These are phyloP conservation scores for Fomitopsis palustris DNA, from an alignment of 1,284 basidiomycete species.

Conservation along the genomic window DNA sequence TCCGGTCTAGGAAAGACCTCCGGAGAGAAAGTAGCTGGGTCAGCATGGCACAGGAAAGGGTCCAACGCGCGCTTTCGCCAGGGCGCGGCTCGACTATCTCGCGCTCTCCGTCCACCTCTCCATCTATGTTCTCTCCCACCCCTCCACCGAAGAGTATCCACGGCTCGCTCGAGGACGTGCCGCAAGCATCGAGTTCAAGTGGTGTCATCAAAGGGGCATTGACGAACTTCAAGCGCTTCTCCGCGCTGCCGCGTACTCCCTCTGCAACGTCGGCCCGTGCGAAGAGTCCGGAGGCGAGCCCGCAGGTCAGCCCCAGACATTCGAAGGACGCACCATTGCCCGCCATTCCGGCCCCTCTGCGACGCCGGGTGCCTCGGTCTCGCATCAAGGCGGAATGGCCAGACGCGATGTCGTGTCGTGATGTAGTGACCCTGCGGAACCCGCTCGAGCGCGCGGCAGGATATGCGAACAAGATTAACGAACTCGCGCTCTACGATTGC, in stretches of 20 bases:
- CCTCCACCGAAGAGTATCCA: slow-evolving; percentile 50
- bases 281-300: slow-evolving; percentile 12
- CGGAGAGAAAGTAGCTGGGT: slow-evolving; percentile 31
- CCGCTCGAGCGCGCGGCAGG: slow-evolving; percentile 70
- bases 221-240: slow-evolving; percentile 48
- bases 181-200: neutral
- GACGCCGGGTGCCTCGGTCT: slow-evolving; percentile 15
- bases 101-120: slow-evolving; percentile 15
- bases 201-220: slow-evolving; percentile 24
- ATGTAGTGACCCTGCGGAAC: slow-evolving; percentile 59
- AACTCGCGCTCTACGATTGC: slow-evolving; percentile 73
- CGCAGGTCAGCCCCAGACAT: neutral
- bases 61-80: slow-evolving; percentile 16
- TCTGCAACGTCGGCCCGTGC: slow-evolving; percentile 31
- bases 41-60: slow-evolving; percentile 22
- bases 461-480: slow-evolving; percentile 85
- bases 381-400: slow-evolving; percentile 57
- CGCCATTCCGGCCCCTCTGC: slow-evolving; percentile 1
- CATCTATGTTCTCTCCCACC: slow-evolving; percentile 12
- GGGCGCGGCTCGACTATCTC: slow-evolving; percentile 11
- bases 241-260: slow-evolving; percentile 56
- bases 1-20: slow-evolving; percentile 20
- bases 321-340: neutral
- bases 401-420: slow-evolving; percentile 70
- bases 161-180: slow-evolving; percentile 15